Base-by-base conservation (phyloP, 179 eudicot genomes). In the Patellifolia procumbens region DNA sequence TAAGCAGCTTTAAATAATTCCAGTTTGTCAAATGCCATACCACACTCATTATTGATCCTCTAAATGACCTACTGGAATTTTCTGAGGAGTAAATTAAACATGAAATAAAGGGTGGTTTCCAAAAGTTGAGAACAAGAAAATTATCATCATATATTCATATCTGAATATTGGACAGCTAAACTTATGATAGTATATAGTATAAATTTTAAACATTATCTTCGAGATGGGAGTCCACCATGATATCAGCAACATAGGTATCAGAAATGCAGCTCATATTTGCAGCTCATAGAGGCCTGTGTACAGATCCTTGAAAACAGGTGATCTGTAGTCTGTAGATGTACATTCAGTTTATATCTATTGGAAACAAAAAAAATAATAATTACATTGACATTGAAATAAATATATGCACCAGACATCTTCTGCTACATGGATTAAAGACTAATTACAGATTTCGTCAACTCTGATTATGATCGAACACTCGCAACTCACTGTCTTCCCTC, bases 391-490 rank as follows among this genome's bases (percentile, higher is more conserved):
- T 12, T 20, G 73, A 49, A 20, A 78, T 45, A 61, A 59, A 69
- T 79, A 68, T 81, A 76, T 81, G 35, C 74, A 77, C 81, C 78
- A 63, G 64, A 61, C 66, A 78, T 49, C 48, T 65, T 62, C 62
- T 69, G 35, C 32, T 61, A 62, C 72, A 32, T 49, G 13, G 31
- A 28, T 20, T 34, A 20, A 46, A 34, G 76, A 78, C 55, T 81
- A 81, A 81, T 81, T 78, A 78, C 84, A 81, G 62, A 74, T 68
- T 68, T 26, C 59, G n/a, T n/a, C n/a, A n/a, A n/a, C n/a, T n/a
- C n/a, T n/a, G n/a, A n/a, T n/a, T n/a, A n/a, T n/a, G n/a, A n/a
- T n/a, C n/a, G n/a, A n/a, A n/a, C n/a, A n/a, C n/a, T n/a, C n/a
- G n/a, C n/a, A n/a, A 62, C 71, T 56, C 65, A 42, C 22, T 26